phyloP scores from a whole-genome alignment of 2,329 filamentous ascomycete genomes.

The Talaromyces sp. region DNA sequence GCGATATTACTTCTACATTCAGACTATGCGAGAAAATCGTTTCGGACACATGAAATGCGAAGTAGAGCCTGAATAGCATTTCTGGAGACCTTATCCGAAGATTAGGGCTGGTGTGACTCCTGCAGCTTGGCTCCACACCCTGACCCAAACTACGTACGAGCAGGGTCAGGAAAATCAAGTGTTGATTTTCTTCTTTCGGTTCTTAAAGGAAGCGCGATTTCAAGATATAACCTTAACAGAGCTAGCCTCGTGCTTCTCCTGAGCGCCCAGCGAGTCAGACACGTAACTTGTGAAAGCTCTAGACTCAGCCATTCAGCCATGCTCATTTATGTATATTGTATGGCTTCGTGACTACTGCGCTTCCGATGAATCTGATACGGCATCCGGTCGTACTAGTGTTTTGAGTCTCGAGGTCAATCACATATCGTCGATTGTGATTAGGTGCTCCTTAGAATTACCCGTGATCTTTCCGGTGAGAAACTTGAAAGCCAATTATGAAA shows the following conservation, averaged over 20 bases:
- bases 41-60: background rate
- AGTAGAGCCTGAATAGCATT: background rate
- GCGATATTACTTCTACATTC: background rate
- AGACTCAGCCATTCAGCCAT: slow-evolving; percentile 2
- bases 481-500: background rate
- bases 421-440: background rate
- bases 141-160: background rate
- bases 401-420: background rate
- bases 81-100: background rate
- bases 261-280: background rate
- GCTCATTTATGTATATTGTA: background rate
- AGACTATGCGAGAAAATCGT: too few relatives aligned
- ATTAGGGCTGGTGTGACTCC: background rate
- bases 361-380: background rate
- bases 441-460: background rate
- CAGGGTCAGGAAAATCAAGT: background rate
- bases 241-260: background rate
- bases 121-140: background rate
- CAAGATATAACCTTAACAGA: too few relatives aligned
- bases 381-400: background rate
- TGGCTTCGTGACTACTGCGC: background rate
- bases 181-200: background rate
- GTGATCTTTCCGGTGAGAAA: background rate
- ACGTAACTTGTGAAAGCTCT: background rate
- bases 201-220: too few relatives aligned